A percentile compares a stretch with the other conserved stretches of the same genome.
Conservation (phyloP, 768 basidiomycete species). For the Mycena floridula region DNA sequence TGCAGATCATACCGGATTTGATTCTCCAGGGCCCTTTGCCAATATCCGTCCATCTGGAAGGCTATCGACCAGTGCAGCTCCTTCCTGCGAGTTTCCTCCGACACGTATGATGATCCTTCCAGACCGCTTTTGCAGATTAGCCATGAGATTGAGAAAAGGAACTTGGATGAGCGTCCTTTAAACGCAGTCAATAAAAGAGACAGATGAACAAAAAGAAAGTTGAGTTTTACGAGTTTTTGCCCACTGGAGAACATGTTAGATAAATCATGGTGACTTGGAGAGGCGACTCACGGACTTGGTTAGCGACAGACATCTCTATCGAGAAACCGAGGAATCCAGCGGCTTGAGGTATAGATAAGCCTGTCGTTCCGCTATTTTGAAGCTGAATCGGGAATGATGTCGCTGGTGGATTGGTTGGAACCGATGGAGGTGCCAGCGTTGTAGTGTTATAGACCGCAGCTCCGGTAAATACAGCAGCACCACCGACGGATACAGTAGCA, state of each 20-base stretch:
- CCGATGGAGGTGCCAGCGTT: constrained; percentile 40
- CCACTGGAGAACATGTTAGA: constrained; percentile 27
- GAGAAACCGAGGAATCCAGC: constrained; percentile 50
- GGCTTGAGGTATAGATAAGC: constrained; percentile 29
- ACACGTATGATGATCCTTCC: constrained; percentile 44
- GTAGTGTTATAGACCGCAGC: constrained; percentile 51
- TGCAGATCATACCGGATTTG: constrained; percentile 20
- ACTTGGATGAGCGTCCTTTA: constrained; percentile 25
- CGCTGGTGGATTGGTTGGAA: constrained; percentile 38
- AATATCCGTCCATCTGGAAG: constrained; percentile 32
- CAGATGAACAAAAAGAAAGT: constrained; percentile 8
- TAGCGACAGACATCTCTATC: constrained; percentile 57
- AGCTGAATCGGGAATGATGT: constrained; percentile 43
- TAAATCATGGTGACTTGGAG: background rate
- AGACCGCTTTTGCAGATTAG: constrained; percentile 41
- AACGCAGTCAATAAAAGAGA: background rate
- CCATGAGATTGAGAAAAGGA: constrained; percentile 52
- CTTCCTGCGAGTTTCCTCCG: constrained; percentile 59
- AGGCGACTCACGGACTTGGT: constrained; percentile 44
- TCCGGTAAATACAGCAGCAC: constrained; percentile 38
- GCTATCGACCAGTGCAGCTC: constrained; percentile 27
- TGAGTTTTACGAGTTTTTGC: constrained; percentile 37
- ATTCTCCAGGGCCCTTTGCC: constrained; percentile 27
- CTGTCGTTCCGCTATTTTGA: constrained; percentile 23
- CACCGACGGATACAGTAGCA: constrained; percentile 22